A percentile compares a stretch with the other conserved stretches of the same genome.
These are phyloP conservation scores for Lentinula novae-zelandiae DNA, from an alignment of 1,284 basidiomycete genomes.

Conservation along the genomic window DNA sequence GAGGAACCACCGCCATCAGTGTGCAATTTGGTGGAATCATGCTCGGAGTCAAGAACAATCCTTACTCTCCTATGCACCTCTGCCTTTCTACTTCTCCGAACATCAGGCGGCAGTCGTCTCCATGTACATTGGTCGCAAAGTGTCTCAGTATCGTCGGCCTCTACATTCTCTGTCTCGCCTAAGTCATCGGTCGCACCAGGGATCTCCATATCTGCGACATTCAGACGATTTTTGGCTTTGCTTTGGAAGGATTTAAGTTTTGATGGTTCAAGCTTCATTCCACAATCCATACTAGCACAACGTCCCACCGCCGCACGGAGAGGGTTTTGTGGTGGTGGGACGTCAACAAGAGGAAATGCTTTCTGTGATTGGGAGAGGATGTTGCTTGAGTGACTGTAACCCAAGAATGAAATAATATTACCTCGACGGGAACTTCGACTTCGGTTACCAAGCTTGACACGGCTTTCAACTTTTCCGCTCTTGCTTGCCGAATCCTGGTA, in stretches of 20 bases:
- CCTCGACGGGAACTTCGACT: neutral
- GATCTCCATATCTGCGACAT: neutral
- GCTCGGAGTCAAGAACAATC: neutral
- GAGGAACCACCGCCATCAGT: neutral
- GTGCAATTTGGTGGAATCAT: neutral
- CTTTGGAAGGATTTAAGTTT: neutral
- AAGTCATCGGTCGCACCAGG: too few species aligned
- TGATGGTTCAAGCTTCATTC: constrained; percentile 1
- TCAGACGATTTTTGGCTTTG: neutral
- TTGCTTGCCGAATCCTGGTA: constrained; percentile 15
- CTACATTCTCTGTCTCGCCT: too few species aligned
- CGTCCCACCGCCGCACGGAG: neutral
- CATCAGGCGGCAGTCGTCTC: constrained; percentile 3
- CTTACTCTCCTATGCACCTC: constrained; percentile 3
- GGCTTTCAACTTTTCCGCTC: neutral
- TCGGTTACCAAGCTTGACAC: neutral
- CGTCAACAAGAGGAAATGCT: neutral
- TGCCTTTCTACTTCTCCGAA: neutral
- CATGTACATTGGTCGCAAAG: constrained; percentile 12
- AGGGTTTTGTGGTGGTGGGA: neutral
- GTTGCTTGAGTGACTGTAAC: neutral
- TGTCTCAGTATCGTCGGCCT: neutral
- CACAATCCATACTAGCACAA: constrained; percentile 11
- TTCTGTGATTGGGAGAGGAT: neutral
- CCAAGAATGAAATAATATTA: neutral